Conservation (phyloP, 768 basidiomycete species). For the Boletus vinaceobasis region DNA sequence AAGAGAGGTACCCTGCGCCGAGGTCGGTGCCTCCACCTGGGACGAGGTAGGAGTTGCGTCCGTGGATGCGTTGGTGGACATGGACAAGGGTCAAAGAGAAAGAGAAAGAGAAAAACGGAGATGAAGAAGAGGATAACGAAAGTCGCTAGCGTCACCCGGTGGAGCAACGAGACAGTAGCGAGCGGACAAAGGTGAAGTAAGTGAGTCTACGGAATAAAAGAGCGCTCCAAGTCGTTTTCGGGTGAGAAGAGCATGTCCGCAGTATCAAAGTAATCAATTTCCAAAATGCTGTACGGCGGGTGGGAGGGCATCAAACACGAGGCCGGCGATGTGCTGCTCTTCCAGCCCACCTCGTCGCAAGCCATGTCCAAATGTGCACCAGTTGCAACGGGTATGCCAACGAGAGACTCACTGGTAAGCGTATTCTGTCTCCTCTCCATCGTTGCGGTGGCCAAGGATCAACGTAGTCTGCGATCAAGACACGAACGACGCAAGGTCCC, state of each 20-base stretch:
- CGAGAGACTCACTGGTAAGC: background rate
- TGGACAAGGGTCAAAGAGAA: conserved; percentile 3
- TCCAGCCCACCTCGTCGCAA: background rate
- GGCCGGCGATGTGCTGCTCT: background rate
- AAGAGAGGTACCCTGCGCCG: conserved; percentile 19
- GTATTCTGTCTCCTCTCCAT: background rate
- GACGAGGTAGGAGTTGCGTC: background rate
- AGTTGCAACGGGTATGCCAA: too few relatives aligned
- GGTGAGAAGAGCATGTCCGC: background rate
- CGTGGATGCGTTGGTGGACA: conserved; percentile 15
- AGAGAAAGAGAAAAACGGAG: background rate
- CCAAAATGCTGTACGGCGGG: conserved; percentile 3
- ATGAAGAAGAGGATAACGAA: background rate
- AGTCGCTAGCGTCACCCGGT: background rate
- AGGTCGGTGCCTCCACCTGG: background rate
- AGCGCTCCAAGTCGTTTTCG: background rate
- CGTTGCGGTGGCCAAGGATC: background rate
- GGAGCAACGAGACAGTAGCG: background rate
- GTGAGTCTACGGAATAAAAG: background rate
- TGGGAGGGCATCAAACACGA: conserved; percentile 2
- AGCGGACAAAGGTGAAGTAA: too few relatives aligned
- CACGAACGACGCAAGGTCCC: background rate
- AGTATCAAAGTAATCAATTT: conserved; percentile 1
- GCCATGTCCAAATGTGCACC: background rate
- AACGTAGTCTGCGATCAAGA: background rate